Conservation (phyloP, 2,329 filamentous ascomycete species). For the Aspergillus sp. region DNA sequence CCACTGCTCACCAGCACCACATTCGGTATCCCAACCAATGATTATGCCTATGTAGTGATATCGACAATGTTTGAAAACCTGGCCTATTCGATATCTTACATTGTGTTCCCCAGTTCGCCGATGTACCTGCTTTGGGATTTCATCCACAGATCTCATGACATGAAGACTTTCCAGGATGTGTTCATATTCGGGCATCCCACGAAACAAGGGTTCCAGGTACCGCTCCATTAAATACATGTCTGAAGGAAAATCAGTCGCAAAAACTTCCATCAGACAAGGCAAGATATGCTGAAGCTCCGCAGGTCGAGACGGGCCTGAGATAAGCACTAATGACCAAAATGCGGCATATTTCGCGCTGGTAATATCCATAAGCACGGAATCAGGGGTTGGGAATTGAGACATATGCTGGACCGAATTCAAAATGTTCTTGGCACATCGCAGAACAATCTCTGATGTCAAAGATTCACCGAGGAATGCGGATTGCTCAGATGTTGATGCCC, state of each 20-base stretch:
- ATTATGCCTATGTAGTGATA: conserved; percentile 79
- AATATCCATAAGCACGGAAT: conserved; percentile 45
- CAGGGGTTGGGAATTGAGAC: conserved; percentile 26
- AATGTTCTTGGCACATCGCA: conserved; percentile 77
- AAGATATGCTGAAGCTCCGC: conserved; percentile 59
- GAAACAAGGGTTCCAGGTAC: conserved; percentile 61
- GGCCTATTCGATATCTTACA: conserved; percentile 68
- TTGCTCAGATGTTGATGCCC: conserved; percentile 34
- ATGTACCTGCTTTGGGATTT: conserved; percentile 48
- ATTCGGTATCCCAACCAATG: conserved; percentile 74
- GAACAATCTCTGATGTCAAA: conserved; percentile 61
- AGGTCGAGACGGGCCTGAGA: conserved; percentile 37
- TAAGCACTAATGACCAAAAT: conserved; percentile 64
- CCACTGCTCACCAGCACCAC: conserved; percentile 57
- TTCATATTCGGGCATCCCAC: conserved; percentile 48
- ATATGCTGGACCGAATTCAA: conserved; percentile 62
- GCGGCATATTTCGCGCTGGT: conserved; percentile 65
- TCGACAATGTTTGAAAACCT: conserved; percentile 76
- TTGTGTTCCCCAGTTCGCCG: conserved; percentile 28
- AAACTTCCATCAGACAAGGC: conserved; percentile 59
- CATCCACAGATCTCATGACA: conserved; percentile 53
- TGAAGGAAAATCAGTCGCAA: conserved; percentile 63
- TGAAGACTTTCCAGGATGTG: conserved; percentile 51
- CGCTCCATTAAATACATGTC: conserved; percentile 68
- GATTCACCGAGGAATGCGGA: conserved; percentile 60